A percentile compares a stretch with the other conserved stretches of the same genome.
phyloP scores from a whole-genome alignment of 768 basidiomycete species.

The Trametes punicea region DNA sequence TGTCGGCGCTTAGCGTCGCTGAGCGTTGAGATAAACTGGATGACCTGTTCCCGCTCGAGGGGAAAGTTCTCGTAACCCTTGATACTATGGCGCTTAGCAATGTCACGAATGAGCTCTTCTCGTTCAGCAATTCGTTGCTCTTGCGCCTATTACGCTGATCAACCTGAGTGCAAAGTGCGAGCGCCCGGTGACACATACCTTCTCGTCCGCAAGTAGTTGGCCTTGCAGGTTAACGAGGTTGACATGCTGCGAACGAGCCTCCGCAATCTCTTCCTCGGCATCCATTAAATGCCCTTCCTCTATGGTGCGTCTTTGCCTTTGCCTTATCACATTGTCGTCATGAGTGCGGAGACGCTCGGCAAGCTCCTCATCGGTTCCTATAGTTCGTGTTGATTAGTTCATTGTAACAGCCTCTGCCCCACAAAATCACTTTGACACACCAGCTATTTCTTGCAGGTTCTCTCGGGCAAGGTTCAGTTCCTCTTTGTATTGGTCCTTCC shows the following conservation, averaged over 20 bases:
- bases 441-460: slow-evolving; percentile 56
- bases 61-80: slow-evolving; percentile 71
- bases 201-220: slow-evolving; percentile 66
- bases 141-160: slow-evolving; percentile 53
- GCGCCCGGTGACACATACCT: slow-evolving; percentile 39
- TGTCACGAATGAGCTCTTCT: slow-evolving; percentile 69
- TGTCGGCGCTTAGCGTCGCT: slow-evolving; percentile 60
- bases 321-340: slow-evolving; percentile 50
- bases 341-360: slow-evolving; percentile 53
- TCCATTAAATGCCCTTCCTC: slow-evolving; percentile 56
- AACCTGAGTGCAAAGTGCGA: background rate
- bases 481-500: slow-evolving; percentile 55
- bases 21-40: slow-evolving; percentile 69
- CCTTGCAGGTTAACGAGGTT: slow-evolving; percentile 62
- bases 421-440: slow-evolving; percentile 31
- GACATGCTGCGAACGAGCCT: slow-evolving; percentile 49
- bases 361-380: slow-evolving; percentile 76
- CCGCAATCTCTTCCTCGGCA: slow-evolving; percentile 56
- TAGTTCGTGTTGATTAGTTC: background rate
- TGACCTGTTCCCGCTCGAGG: slow-evolving; percentile 66
- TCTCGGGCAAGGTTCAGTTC: slow-evolving; percentile 62
- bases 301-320: slow-evolving; percentile 45
- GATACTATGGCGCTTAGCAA: slow-evolving; percentile 65
- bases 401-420: background rate
- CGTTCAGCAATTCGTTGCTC: slow-evolving; percentile 65